Percentiles rank a stretch among this genome's conserved stretches.
These are phyloP conservation scores for Lachancea lanzarotensis DNA, from an alignment of 805 yeast species.

Conservation along the genomic window DNA sequence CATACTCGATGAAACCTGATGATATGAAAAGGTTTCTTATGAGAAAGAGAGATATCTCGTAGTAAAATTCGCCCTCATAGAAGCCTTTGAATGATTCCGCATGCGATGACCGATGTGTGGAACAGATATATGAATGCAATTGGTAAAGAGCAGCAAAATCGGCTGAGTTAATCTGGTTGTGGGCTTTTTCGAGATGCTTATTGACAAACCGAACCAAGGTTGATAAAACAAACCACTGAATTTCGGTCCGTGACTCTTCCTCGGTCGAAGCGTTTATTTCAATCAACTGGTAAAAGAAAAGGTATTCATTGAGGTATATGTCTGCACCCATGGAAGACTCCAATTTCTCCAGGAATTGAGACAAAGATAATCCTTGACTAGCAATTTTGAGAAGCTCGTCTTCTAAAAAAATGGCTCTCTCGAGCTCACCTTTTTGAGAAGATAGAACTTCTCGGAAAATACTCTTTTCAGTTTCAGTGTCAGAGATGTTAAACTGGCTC, in stretches of 20 bases:
- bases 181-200: constrained; percentile 9
- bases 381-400: constrained; percentile 14
- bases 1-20: constrained; percentile 20
- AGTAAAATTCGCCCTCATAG: neutral
- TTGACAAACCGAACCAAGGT: constrained; percentile 16
- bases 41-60: constrained; percentile 3
- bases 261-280: constrained; percentile 12
- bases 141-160: constrained; percentile 18
- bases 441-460: constrained; percentile 19
- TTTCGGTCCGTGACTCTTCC: neutral
- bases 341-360: constrained; percentile 12
- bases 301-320: constrained; percentile 6
- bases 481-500: constrained; percentile 23
- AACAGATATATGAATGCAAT: constrained; percentile 9
- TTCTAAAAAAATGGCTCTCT: constrained; percentile 14
- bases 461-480: constrained; percentile 25
- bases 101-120: neutral
- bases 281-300: constrained; percentile 12
- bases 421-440: constrained; percentile 3
- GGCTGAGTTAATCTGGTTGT: constrained; percentile 15
- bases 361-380: neutral
- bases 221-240: constrained; percentile 9
- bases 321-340: constrained; percentile 10
- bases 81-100: neutral
- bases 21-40: constrained; percentile 13